Percentiles rank a stretch among this genome's conserved stretches.
These are phyloP conservation scores for Citrus unshiu DNA, from an alignment of 345 rosid genomes.

Conservation along the genomic window DNA sequence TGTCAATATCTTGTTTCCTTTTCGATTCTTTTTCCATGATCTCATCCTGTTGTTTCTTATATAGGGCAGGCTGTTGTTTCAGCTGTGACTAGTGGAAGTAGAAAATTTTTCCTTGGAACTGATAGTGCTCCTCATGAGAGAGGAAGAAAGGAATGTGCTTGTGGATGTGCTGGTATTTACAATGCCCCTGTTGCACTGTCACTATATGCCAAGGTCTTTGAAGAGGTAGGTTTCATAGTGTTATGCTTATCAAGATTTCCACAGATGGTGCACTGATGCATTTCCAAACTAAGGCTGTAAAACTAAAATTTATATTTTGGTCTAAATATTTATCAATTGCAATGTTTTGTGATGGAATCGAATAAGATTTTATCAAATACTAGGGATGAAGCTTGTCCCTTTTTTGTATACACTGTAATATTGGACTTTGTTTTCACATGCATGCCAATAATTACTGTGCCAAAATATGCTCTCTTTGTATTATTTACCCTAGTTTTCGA, in stretches of 20 bases:
- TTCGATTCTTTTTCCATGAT: neutral
- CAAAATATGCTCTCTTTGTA: neutral
- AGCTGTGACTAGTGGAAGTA: conserved; percentile 92
- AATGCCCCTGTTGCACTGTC: conserved; percentile 73
- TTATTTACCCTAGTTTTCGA: neutral
- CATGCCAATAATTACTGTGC: neutral
- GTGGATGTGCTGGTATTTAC: conserved; percentile 94
- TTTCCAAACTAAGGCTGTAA: neutral
- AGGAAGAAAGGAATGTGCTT: conserved; percentile 67
- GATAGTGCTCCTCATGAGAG: conserved; percentile 98
- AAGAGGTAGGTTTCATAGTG: conserved; percentile 47
- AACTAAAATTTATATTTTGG: neutral
- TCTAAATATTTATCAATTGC: neutral
- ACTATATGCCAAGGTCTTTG: conserved; percentile 70
- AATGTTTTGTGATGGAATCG: neutral
- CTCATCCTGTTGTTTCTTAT: conserved; percentile 11
- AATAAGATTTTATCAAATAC: neutral
- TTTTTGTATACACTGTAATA: neutral
- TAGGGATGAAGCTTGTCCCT: neutral
- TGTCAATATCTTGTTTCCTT: neutral
- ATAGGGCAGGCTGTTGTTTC: conserved; percentile 81
- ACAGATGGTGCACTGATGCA: neutral
- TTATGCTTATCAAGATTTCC: neutral
- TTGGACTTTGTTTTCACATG: neutral
- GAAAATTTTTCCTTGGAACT: conserved; percentile 87